phyloP scores from a whole-genome alignment of 2,329 filamentous ascomycete genomes.

The Xylaria arbuscula region DNA sequence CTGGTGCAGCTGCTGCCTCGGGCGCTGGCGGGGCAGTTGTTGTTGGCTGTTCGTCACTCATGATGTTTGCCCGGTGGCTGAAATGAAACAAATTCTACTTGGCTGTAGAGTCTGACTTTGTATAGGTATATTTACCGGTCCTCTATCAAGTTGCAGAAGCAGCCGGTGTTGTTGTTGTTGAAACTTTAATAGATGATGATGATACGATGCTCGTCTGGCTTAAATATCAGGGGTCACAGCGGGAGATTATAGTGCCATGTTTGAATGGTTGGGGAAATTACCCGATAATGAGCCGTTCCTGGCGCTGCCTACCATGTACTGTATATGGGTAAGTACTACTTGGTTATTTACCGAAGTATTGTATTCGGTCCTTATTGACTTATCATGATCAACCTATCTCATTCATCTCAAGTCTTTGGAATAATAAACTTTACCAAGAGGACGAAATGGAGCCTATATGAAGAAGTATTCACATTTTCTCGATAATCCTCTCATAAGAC shows the following conservation, averaged over 20 bases:
- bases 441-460: not conserved
- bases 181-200: not conserved
- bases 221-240: conserved; percentile 27
- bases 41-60: conserved; percentile 33
- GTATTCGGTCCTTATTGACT: too few species aligned
- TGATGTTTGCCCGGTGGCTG: conserved; percentile 4
- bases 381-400: conserved; percentile 6
- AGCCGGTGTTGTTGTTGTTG: not conserved
- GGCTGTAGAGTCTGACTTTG: not conserved
- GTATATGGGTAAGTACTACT: too few species aligned
- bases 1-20: conserved; percentile 16
- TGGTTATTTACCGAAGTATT: too few species aligned
- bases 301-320: not conserved
- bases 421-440: not conserved
- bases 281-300: conserved; percentile 19
- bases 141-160: not conserved
- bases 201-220: conserved; percentile 16
- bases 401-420: not conserved
- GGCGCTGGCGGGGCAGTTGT: conserved; percentile 22
- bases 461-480: not conserved
- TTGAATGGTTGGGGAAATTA: conserved; percentile 5
- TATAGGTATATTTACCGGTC: not conserved
- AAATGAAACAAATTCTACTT: too few species aligned
- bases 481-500: not conserved
- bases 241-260: conserved; percentile 30